These are phyloP conservation scores for Vickermania ingenoplastis DNA, from an alignment of 208 protist species.

Conservation along the genomic window DNA sequence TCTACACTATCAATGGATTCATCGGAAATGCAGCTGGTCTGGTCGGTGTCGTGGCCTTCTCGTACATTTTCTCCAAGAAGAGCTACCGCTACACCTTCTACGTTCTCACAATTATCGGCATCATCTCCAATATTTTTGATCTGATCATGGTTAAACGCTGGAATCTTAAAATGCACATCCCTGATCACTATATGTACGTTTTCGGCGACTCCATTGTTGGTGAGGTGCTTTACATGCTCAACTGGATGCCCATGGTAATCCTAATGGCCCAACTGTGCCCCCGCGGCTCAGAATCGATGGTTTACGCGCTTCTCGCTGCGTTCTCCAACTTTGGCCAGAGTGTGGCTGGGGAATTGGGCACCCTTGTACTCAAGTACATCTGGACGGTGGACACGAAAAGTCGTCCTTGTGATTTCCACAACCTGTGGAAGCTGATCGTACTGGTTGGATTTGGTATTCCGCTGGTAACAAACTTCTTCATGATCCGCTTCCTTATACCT, in stretches of 20 bases:
- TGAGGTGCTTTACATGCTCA: background rate
- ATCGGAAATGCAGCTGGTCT: conserved; percentile 23
- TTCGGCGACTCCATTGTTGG: background rate
- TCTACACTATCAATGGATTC: conserved; percentile 25
- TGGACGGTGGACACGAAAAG: background rate
- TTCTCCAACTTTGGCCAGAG: background rate
- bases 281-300: background rate
- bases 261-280: background rate
- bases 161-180: conserved; percentile 13
- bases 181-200: no score
- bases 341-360: background rate
- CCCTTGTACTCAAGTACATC: background rate
- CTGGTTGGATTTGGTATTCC: background rate
- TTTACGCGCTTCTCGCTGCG: background rate
- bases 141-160: background rate
- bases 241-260: background rate
- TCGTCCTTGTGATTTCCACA: background rate
- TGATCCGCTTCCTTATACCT: background rate
- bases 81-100: conserved; percentile 36
- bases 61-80: conserved; percentile 21
- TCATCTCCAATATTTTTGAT: background rate
- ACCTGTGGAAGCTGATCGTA: background rate
- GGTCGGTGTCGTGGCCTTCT: conserved; percentile 33
- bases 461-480: background rate
- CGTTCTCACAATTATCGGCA: background rate